phyloP scores from a whole-genome alignment of 2,329 filamentous ascomycete species.

The Pyrenophora graminea region DNA sequence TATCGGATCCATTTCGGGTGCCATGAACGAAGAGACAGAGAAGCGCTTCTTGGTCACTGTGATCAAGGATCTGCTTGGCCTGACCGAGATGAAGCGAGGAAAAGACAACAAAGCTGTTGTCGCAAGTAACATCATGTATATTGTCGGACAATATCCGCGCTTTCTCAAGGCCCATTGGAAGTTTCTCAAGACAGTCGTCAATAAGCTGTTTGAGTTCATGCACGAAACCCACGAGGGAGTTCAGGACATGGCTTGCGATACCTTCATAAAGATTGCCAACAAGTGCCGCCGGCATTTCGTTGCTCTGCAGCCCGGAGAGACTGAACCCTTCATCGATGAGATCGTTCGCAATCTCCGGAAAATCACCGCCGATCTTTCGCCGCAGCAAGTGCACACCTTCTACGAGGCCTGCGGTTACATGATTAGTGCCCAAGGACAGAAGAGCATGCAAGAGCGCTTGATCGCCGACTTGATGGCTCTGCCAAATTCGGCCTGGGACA shows the following conservation, averaged over 20 bases:
- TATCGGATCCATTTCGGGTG: conserved; percentile 96
- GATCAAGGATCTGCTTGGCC: conserved; percentile 93
- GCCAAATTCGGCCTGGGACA: conserved; percentile 93
- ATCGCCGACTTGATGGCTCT: conserved; percentile 91
- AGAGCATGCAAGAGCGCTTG: conserved; percentile 87
- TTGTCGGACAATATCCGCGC: conserved; percentile 96
- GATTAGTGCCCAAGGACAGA: conserved; percentile 97
- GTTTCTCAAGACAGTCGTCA: conserved; percentile 98
- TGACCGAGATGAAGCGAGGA: conserved; percentile 98
- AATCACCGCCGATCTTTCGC: conserved; percentile 92
- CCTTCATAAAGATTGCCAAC: conserved; percentile 99
- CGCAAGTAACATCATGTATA: conserved; percentile 99
- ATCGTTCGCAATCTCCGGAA: conserved; percentile 95
- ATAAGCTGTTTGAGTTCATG: conserved; percentile 99
- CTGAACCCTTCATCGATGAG: conserved; percentile 96
- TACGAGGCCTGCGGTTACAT: conserved; percentile 99
- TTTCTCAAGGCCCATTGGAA: conserved; percentile 99
- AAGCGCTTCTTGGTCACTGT: conserved; percentile 98
- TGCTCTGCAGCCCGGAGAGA: conserved; percentile 89
- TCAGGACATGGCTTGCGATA: conserved; percentile 99
- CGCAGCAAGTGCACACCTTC: conserved; percentile 97
- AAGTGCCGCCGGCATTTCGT: conserved; percentile 98
- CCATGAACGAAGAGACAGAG: conserved; percentile 99
- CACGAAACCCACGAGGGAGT: conserved; percentile 99
- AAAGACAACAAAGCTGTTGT: conserved; percentile 99